Percentiles rank a stretch among this genome's conserved stretches.
These are phyloP conservation scores for Microsporum ferrugineum DNA, from an alignment of 2,329 filamentous ascomycete genomes.

Conservation along the genomic window DNA sequence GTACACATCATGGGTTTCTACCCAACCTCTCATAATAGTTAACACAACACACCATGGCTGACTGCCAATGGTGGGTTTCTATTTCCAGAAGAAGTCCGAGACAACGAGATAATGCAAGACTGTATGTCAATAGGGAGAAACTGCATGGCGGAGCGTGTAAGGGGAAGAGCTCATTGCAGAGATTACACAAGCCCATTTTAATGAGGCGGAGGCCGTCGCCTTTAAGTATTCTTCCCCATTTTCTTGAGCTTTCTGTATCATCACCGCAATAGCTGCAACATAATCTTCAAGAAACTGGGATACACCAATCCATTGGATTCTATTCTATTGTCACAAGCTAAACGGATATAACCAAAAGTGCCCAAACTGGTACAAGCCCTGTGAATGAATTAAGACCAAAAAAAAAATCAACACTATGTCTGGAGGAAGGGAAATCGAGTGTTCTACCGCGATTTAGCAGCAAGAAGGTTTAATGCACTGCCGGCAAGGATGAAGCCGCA, in stretches of 20 bases:
- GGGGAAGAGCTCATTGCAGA: too few relatives aligned
- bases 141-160: too few relatives aligned
- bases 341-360: not conserved
- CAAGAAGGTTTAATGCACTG: conserved; percentile 82
- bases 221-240: not conserved
- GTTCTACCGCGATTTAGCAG: conserved; percentile 42
- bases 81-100: not conserved
- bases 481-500: conserved; percentile 85
- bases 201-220: not conserved
- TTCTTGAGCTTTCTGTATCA: not conserved
- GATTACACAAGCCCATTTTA: not conserved
- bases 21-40: too few relatives aligned
- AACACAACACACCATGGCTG: not conserved
- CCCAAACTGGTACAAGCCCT: conserved; percentile 1
- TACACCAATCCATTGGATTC: not conserved
- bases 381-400: conserved; percentile 1
- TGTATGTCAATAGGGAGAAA: too few relatives aligned
- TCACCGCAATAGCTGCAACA: not conserved
- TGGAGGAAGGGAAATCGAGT: not conserved
- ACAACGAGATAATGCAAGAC: not conserved
- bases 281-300: not conserved
- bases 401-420: not conserved
- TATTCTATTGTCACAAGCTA: not conserved
- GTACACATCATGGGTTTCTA: too few relatives aligned
- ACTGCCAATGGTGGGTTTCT: not conserved